Evolutionary conservation across 768 basidiomycete genomes (phyloP).

Genomic region (Leccinum ochraceum): DNA sequence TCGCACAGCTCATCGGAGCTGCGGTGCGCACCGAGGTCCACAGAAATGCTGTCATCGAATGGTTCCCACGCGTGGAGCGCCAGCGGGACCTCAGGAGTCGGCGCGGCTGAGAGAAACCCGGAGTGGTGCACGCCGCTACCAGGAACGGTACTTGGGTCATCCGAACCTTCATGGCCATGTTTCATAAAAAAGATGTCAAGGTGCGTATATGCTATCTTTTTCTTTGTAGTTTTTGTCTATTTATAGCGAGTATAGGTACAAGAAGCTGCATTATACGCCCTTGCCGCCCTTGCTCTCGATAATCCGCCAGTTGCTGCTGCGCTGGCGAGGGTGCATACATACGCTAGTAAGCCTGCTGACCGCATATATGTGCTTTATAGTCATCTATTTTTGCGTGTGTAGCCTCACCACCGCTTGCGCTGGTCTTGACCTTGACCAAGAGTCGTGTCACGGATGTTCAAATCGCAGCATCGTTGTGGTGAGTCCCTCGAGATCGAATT

Average conservation of each 20-base stretch:
- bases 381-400: slow-evolving; percentile 1
- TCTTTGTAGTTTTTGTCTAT: background rate
- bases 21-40: slow-evolving; percentile 51
- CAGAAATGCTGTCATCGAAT: slow-evolving; percentile 53
- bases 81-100: slow-evolving; percentile 54
- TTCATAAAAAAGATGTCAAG: slow-evolving; percentile 57
- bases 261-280: slow-evolving; percentile 62
- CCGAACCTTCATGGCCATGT: slow-evolving; percentile 47
- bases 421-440: slow-evolving; percentile 54
- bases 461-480: slow-evolving; percentile 73
- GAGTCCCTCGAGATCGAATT: slow-evolving; percentile 9
- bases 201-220: slow-evolving; percentile 28
- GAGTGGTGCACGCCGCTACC: slow-evolving; percentile 38
- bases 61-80: slow-evolving; percentile 62
- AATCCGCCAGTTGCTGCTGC: slow-evolving; percentile 52
- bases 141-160: slow-evolving; percentile 62
- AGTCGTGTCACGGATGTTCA: slow-evolving; percentile 62
- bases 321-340: slow-evolving; percentile 45
- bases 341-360: slow-evolving; percentile 38
- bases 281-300: slow-evolving; percentile 68
- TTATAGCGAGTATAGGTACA: slow-evolving; percentile 45
- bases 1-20: slow-evolving; percentile 60
- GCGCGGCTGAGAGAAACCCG: slow-evolving; percentile 75
- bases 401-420: slow-evolving; percentile 33
- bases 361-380: slow-evolving; percentile 5